Percentiles rank a stretch among this genome's conserved stretches.
phyloP scores from a whole-genome alignment of 306 rosid genomes.

The Abrus pulchellus region DNA sequence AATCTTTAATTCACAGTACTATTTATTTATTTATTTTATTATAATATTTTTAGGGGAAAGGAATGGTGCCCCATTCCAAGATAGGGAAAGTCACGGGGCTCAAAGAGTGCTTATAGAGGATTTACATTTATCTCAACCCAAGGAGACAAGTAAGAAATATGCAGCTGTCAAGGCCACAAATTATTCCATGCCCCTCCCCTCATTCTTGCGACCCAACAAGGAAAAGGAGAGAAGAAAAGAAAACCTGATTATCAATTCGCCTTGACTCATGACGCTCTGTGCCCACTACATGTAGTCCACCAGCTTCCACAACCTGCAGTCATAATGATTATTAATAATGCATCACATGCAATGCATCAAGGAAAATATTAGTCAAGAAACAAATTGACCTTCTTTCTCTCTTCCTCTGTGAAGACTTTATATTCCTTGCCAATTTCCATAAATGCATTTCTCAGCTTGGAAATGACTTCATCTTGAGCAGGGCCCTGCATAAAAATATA shows the following conservation, averaged over 20 bases:
- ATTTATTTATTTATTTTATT: neutral
- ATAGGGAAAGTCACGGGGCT: no score
- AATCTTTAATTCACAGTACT: slow-evolving; percentile 31
- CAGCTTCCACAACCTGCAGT: slow-evolving; percentile 90
- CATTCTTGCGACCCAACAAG: slow-evolving; percentile 29
- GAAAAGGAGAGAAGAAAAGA: slow-evolving; percentile 40
- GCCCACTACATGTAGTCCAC: slow-evolving; percentile 97
- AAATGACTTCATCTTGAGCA: slow-evolving; percentile 87
- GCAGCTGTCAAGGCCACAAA: neutral
- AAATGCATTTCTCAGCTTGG: slow-evolving; percentile 81
- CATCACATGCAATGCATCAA: slow-evolving; percentile 34
- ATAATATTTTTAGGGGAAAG: no score
- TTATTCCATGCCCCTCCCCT: neutral
- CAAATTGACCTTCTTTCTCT: slow-evolving; percentile 77
- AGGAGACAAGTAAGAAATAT: slow-evolving; percentile 20
- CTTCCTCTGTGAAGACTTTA: slow-evolving; percentile 89
- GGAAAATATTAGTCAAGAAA: slow-evolving; percentile 33
- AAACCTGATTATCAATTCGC: slow-evolving; percentile 95
- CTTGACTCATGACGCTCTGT: slow-evolving; percentile 98
- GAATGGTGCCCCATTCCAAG: no score
- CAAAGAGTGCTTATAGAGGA: no score
- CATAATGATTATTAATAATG: slow-evolving; percentile 39
- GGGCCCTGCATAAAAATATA: slow-evolving; percentile 73
- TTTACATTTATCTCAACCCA: no score
- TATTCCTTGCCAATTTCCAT: slow-evolving; percentile 83